Conservation (phyloP, 2,329 filamentous ascomycete species). For the Fusarium pseudoanthophilum region DNA sequence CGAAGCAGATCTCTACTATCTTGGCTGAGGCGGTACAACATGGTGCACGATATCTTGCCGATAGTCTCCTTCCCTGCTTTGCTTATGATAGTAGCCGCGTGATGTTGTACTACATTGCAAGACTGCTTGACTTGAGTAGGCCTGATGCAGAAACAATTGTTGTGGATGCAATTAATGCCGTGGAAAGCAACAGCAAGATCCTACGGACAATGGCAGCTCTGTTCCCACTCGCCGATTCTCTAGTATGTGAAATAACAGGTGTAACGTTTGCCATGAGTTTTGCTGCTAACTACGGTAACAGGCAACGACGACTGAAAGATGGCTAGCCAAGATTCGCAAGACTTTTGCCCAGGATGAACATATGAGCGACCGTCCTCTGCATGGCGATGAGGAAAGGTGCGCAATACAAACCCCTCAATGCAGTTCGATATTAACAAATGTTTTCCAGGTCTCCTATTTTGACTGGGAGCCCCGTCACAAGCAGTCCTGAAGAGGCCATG, state of each 20-base stretch:
- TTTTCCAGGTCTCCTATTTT: conserved; percentile 28
- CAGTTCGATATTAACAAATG: conserved; percentile 2
- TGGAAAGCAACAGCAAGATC: conserved; percentile 54
- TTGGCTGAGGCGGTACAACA: conserved; percentile 54
- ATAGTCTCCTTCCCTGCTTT: conserved; percentile 58
- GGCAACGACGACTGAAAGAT: conserved; percentile 53
- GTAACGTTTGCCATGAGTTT: not conserved
- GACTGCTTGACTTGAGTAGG: conserved; percentile 52
- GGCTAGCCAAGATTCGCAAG: conserved; percentile 53
- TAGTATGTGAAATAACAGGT: conserved; percentile 44
- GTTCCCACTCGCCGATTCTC: conserved; percentile 53
- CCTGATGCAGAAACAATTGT: conserved; percentile 51
- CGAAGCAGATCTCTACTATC: conserved; percentile 52
- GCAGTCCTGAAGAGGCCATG: conserved; percentile 36
- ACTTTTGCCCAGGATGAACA: conserved; percentile 44
- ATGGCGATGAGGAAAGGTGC: conserved; percentile 36
- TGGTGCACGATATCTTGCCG: conserved; percentile 54
- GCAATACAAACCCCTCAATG: not conserved
- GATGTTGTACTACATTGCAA: conserved; percentile 60
- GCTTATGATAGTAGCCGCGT: conserved; percentile 59
- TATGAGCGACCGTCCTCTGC: conserved; percentile 41
- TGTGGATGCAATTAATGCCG: conserved; percentile 52
- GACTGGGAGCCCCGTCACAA: conserved; percentile 34
- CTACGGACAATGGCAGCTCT: conserved; percentile 52
- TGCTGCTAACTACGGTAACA: conserved; percentile 28